Evolutionary conservation across 202 grass and related monocot species (phyloP).

Genomic region (Setaria italica): DNA sequence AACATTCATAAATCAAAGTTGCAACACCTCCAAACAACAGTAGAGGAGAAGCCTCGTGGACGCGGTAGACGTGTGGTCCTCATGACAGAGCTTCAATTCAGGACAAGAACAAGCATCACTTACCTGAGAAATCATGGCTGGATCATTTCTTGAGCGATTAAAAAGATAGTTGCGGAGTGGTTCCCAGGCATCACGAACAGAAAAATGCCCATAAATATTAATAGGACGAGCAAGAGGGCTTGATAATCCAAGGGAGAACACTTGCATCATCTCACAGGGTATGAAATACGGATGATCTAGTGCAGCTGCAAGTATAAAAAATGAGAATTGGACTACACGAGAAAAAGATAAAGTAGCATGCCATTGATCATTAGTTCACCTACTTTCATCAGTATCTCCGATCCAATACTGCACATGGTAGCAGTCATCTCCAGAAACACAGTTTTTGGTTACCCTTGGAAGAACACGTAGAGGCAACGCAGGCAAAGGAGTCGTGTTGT

Average conservation of each 20-base stretch:
- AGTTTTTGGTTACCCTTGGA: background rate
- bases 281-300: background rate
- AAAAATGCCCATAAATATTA: background rate
- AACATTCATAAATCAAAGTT: no score
- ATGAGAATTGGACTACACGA: background rate
- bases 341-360: background rate
- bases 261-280: constrained; percentile 15
- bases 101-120: no score
- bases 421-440: background rate
- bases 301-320: background rate
- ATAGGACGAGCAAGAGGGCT: background rate
- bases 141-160: no score
- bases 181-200: no score
- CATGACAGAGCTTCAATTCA: no score
- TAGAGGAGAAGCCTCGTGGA: no score
- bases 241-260: constrained; percentile 10
- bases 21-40: no score
- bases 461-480: background rate
- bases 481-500: background rate
- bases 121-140: no score
- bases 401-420: background rate
- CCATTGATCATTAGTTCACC: background rate
- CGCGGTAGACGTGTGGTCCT: no score
- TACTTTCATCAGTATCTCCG: background rate
- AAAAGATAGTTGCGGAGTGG: no score